Evolutionary conservation across 805 yeast species (phyloP).

Genomic region (Zygosaccharomyces pseudorouxii): DNA sequence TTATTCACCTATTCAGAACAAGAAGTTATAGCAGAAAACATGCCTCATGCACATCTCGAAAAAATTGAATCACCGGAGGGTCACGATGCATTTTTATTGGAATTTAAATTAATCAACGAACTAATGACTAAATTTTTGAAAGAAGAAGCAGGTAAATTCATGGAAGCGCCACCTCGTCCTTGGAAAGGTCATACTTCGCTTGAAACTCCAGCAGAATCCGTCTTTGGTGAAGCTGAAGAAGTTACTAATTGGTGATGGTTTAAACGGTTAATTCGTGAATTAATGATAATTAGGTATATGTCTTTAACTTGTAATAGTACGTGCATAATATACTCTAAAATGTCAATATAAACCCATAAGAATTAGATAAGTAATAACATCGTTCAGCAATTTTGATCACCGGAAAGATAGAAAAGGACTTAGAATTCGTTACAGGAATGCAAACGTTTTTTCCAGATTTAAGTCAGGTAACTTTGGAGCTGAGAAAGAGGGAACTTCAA

Average conservation of each 20-base stretch:
- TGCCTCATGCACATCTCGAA: constrained; percentile 65
- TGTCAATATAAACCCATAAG: background rate
- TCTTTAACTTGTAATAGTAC: constrained; percentile 3
- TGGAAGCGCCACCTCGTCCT: constrained; percentile 38
- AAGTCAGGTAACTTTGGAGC: constrained; percentile 2
- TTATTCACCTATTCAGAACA: constrained; percentile 90
- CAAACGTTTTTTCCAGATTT: constrained; percentile 1
- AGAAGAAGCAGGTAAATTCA: constrained; percentile 53
- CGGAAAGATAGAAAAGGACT: background rate
- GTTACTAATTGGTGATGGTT: constrained; percentile 77
- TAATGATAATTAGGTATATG: background rate
- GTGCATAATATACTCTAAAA: background rate
- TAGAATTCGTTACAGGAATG: background rate
- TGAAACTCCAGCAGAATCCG: constrained; percentile 49
- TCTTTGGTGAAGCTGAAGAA: constrained; percentile 92
- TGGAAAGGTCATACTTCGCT: constrained; percentile 44
- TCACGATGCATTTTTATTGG: constrained; percentile 92
- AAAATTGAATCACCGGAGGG: constrained; percentile 90
- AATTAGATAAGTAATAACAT: too few species aligned
- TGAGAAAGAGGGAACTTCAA: background rate
- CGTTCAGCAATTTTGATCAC: too few species aligned
- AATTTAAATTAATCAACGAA: constrained; percentile 75
- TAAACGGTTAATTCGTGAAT: background rate
- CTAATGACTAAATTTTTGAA: constrained; percentile 64
- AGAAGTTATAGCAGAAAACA: constrained; percentile 67